Evolutionary conservation across 768 basidiomycete species (phyloP), one percentile per base, ranked within the genome.

Genomic region (Filobasidium wieringae): DNA sequence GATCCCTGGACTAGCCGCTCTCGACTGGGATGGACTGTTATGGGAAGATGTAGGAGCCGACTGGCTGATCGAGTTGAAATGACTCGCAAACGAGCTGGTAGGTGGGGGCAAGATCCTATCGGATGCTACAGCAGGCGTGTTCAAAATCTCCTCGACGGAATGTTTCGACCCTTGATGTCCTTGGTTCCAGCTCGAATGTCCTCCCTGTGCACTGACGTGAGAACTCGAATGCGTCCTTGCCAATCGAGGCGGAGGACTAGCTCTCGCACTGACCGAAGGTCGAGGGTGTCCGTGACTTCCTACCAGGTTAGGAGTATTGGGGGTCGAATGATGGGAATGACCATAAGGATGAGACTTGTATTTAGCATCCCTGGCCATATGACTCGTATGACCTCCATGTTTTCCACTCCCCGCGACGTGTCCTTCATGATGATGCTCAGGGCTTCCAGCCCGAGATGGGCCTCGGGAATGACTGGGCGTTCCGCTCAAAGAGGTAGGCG

Each of bases 71-170:
- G 61, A 56, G 4, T 63, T 57, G 24, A 55, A 53, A 14, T 64
- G 67, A 12, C 63, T 59, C 14, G 59, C 62, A 8, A 63, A 66
- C 3, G 65, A 56, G 60, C 60, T 66, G 51, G 66, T 65, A 7
- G 72, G 72, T 11, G 68, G 66, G 1, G 73, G 70, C 7, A 74
- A 63, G 24, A 64, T 68, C 39, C 74, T 65, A 39, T 68, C 66
- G 33, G 68, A 67, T 9, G 68, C 68, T 49, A 70, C 66, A 7
- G 64, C 57, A 14, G 66, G 58, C 0, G 70, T 58, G 55, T 75
- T 75, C 34, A 75, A 63, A 40, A 75, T 75, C 50, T 75, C 74
- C 54, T 74, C 71, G n/a, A 75, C 74, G n/a, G 61, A 57, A 31
- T 72, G 70, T 33, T 43, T 45, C 19, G 33, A 57, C 27, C 55